These are phyloP conservation scores for Staphylotrichum tortipilum DNA, from an alignment of 495 filamentous ascomycete species.

Conservation along the genomic window DNA sequence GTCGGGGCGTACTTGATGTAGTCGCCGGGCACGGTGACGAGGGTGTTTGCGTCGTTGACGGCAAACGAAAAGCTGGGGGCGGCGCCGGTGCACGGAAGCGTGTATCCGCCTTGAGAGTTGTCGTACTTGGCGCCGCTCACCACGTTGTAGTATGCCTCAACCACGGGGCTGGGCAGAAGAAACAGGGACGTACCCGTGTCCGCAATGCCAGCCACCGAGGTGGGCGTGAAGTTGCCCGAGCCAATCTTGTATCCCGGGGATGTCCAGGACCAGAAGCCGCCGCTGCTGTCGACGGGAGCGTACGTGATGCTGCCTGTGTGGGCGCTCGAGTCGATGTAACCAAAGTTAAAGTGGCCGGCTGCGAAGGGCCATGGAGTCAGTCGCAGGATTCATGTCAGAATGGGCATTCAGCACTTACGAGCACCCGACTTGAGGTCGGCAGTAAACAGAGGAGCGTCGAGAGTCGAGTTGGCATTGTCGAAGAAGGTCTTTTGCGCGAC, in stretches of 20 bases:
- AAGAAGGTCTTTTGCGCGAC: slow-evolving; percentile 59
- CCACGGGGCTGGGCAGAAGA: slow-evolving; percentile 48
- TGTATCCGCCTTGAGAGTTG: slow-evolving; percentile 50
- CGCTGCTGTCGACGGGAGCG: slow-evolving; percentile 44
- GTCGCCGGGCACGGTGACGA: slow-evolving; percentile 45
- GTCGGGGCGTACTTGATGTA: slow-evolving; percentile 48
- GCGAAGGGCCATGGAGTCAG: slow-evolving; percentile 1
- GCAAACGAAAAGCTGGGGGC: slow-evolving; percentile 56
- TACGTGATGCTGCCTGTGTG: slow-evolving; percentile 59
- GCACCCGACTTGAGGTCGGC: slow-evolving; percentile 53
- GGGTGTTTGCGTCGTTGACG: slow-evolving; percentile 35
- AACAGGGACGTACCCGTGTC: slow-evolving; percentile 71
- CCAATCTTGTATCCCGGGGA: slow-evolving; percentile 55
- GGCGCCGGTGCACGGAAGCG: slow-evolving; percentile 53
- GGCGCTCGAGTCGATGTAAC: slow-evolving; percentile 55
- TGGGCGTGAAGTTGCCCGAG: slow-evolving; percentile 23
- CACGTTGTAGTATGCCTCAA: slow-evolving; percentile 54
- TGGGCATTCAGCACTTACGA: slow-evolving; percentile 17
- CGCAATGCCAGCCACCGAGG: slow-evolving; percentile 44
- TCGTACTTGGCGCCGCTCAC: slow-evolving; percentile 45
- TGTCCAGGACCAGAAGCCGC: slow-evolving; percentile 68
- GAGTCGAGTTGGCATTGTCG: slow-evolving; percentile 51
- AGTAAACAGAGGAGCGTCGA: slow-evolving; percentile 59
- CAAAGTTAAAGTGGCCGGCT: slow-evolving; percentile 67
- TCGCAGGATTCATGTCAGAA: too few species aligned